Conservation (phyloP, 1,284 basidiomycete species). For the Puccinia novopanici region DNA sequence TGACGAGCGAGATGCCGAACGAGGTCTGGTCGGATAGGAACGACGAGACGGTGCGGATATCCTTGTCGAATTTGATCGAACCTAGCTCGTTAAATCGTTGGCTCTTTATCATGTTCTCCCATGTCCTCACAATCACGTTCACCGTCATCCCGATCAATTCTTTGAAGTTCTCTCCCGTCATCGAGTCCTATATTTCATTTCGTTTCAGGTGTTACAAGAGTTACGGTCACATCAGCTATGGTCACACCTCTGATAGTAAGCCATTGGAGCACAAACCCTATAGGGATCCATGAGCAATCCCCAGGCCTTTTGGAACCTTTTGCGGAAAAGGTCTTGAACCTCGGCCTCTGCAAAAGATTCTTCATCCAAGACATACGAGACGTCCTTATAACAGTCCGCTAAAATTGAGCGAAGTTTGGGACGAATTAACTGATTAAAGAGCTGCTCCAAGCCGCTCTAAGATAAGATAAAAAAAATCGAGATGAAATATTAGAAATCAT, state of each 20-base stretch:
- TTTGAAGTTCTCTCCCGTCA: slow-evolving; percentile 85
- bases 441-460: slow-evolving; percentile 81
- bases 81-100: slow-evolving; percentile 89
- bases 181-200: slow-evolving; percentile 66
- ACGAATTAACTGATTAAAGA: slow-evolving; percentile 88
- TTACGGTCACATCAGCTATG: neutral
- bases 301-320: slow-evolving; percentile 83
- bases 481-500: no score
- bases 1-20: slow-evolving; percentile 71
- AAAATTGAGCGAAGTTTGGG: slow-evolving; percentile 80
- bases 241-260: neutral
- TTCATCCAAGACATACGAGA: slow-evolving; percentile 84
- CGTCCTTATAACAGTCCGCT: slow-evolving; percentile 82
- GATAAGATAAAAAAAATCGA: slow-evolving; percentile 52
- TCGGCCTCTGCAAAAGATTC: slow-evolving; percentile 80
- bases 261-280: slow-evolving; percentile 66
- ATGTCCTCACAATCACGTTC: slow-evolving; percentile 82
- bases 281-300: slow-evolving; percentile 79
- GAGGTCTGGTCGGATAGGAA: slow-evolving; percentile 82
- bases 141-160: slow-evolving; percentile 79
- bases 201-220: neutral
- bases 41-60: slow-evolving; percentile 77
- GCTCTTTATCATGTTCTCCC: slow-evolving; percentile 82
- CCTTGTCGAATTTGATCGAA: slow-evolving; percentile 93
- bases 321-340: slow-evolving; percentile 78